Evolutionary conservation across 2,329 filamentous ascomycete genomes (phyloP), one percentile per base, ranked within the genome.

Genomic region (Rhynchosporium secalis): DNA sequence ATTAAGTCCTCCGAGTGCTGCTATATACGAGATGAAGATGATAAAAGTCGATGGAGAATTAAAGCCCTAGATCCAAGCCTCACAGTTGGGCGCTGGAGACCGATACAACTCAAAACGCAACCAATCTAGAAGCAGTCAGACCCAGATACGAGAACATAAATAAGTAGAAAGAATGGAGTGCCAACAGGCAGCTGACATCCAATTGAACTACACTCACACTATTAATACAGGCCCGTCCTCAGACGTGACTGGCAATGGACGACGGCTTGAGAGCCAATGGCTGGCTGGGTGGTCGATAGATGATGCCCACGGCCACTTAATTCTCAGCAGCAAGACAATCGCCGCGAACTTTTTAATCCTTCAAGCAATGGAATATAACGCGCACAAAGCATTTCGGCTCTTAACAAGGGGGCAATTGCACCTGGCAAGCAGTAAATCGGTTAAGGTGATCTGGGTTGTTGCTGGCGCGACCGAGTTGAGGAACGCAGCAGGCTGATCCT

Each of bases 361-460:
- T 71, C 69, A 63, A 68, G 66, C 69, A 66, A 69, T 65, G 64
- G 41, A 68, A 58, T 66, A 56, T 66, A 69, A 65, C 51, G 63
- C 68, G 66, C 69, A 66, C 68, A 72, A 72, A 72, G 71, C 72
- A 73, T 73, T 70, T 72, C 70, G 71, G 69, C 69, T 69, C 62
- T 56, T 65, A 52, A 60, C 54, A 48, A 41, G 62, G 65, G 66
- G 66, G 66, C 68, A 68, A 68, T 62, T 64, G 68, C 66, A 67
- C 64, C 66, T 70, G 64, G 33, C 65, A 64, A 69, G 61, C 63
- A 65, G 58, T 55, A 51, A 36, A 67, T 55, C n/a, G 57, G 52
- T 54, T 4, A 6, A 26, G 38, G 28, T 20, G 20, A 20, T 26
- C 45, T 58, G 58, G 47, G 49, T 43, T 60, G 64, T 56, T 20